Base-by-base conservation (phyloP, 1,284 basidiomycete species). In the Quambalaria eucalypti region DNA sequence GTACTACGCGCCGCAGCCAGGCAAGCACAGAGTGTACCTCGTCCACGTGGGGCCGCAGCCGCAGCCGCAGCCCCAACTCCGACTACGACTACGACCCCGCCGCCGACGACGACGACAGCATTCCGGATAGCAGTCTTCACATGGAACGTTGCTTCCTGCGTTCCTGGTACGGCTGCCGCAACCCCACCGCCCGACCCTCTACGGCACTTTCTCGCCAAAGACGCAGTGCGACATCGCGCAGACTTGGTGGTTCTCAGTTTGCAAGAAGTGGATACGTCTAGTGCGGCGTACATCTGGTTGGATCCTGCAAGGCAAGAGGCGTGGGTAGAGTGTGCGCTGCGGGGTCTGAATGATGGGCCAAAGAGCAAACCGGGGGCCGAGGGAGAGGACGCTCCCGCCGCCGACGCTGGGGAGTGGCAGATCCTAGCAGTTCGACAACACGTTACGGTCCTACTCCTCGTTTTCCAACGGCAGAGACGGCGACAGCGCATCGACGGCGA, bases 391-490 rank as follows among this genome's bases (percentile, higher is more conserved):
- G 31, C 9, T 33, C 2, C 12, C 16, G 21, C 16, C 8, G 39
- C 7, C 5, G 21, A 46, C 21, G 42, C 16, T 2, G 19, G 21
- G 12, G 25, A 26, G 25, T 46, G 42, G 42, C 12, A 46, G 19
- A 14, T 28, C 16, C 21, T 54, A 7, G 53, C 52, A 8, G 48
- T 49, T 3, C 25, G 47, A 38, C 60, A 62, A 49, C 47, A 57
- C n/a, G 60, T 60, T 16, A 54, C 54, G 29, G 36, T 62, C 21
- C 28, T 62, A 14, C 36, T 53, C 28, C 33, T 59, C 12, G 55
- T 59, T 12, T 62, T 40, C 26, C 53, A 56, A 12, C 40, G 55
- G 25, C 47, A 21, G 10, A 25, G 50, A 9, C 29, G 36, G 28
- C 28, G 14, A 14, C n/a, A n/a, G n/a, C 44, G 44, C 31, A 29